Evolutionary conservation across 179 eudicot genomes (phyloP).

Genomic region (Silene noctiflora): DNA sequence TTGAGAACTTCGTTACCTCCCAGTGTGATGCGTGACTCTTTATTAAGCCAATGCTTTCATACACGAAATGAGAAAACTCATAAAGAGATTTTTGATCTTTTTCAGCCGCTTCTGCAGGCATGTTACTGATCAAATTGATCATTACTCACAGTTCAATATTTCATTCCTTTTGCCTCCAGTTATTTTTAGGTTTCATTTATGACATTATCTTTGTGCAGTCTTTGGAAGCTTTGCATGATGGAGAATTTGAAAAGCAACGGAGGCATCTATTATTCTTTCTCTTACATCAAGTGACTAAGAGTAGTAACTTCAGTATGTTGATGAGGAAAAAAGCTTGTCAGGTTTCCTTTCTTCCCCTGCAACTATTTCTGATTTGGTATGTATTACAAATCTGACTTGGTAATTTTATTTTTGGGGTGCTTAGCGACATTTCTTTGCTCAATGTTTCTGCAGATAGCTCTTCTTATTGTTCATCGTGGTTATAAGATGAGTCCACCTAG

Average conservation of each 20-base stretch:
- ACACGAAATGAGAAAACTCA: conserved; percentile 90
- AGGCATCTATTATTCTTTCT: conserved; percentile 85
- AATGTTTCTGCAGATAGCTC: conserved; percentile 68
- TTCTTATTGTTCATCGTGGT: conserved; percentile 83
- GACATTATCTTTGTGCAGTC: conserved; percentile 46
- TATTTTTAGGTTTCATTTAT: conserved; percentile 10
- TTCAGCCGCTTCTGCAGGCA: conserved; percentile 87
- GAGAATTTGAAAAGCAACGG: conserved; percentile 94
- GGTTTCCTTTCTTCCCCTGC: conserved; percentile 37
- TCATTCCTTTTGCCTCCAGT: not conserved
- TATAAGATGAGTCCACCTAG: conserved; percentile 93
- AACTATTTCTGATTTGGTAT: not conserved
- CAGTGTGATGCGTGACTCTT: conserved; percentile 86
- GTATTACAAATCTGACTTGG: conserved; percentile 1
- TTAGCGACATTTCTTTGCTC: conserved; percentile 16
- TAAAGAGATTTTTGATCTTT: conserved; percentile 95
- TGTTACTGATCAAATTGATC: conserved; percentile 23
- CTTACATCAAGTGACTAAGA: conserved; percentile 92
- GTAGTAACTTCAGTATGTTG: conserved; percentile 88
- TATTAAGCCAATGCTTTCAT: conserved; percentile 95
- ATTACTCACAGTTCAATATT: conserved; percentile 20
- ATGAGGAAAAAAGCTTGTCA: conserved; percentile 98
- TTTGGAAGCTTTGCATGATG: conserved; percentile 94
- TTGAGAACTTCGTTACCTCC: conserved; percentile 91
- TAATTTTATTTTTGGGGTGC: conserved; percentile 1